Percentiles rank a stretch among this genome's conserved stretches.
Evolutionary conservation across 2,329 filamentous ascomycete genomes (phyloP).

Genomic region (Colletotrichum brevisporum): DNA sequence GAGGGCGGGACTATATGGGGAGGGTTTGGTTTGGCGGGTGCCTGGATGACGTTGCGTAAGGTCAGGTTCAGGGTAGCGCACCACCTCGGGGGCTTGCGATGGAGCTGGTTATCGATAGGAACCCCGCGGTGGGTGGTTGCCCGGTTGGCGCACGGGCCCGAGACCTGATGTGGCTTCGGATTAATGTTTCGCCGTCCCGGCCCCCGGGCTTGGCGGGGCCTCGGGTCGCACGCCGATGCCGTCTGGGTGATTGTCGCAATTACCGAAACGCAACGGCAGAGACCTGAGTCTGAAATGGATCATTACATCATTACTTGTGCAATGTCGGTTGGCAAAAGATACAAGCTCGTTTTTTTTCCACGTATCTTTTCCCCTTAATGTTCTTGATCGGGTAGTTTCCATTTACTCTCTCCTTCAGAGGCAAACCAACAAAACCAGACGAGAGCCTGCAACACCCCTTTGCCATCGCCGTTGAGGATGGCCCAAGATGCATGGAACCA

Average conservation of each 20-base stretch:
- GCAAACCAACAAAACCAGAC: no score
- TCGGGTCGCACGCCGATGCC: not conserved
- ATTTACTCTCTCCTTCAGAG: no score
- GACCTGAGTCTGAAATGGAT: no score
- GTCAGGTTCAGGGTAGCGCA: not conserved
- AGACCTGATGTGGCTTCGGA: not conserved
- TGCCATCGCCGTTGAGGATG: no score
- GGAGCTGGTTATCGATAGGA: constrained; percentile 34
- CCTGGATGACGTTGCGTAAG: constrained; percentile 24
- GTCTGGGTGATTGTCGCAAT: not conserved
- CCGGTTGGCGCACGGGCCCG: not conserved
- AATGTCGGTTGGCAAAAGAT: no score
- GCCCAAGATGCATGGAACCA: no score
- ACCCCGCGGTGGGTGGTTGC: constrained; percentile 16
- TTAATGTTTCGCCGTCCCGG: not conserved
- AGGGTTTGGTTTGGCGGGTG: not conserved
- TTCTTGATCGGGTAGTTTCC: no score
- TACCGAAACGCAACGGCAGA: not conserved
- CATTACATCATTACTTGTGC: no score
- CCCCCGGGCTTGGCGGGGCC: not conserved
- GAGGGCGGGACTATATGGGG: not conserved
- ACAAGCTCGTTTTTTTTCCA: no score
- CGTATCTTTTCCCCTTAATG: no score
- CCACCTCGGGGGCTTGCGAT: not conserved
- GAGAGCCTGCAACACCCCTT: no score